Conservation (phyloP, 2,329 filamentous ascomycete genomes). For the Bisporella sp. region DNA sequence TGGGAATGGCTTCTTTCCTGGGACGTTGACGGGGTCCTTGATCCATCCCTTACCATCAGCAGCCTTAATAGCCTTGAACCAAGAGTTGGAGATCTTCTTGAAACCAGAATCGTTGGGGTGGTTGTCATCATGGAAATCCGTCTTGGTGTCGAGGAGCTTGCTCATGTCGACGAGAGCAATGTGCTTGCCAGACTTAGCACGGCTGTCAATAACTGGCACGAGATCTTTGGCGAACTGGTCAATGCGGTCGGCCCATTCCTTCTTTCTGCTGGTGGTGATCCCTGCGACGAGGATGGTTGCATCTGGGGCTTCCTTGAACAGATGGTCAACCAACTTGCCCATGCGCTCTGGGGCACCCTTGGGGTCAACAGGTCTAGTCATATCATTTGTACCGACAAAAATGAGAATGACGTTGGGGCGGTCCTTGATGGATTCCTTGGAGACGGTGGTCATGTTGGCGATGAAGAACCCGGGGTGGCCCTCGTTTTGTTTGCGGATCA, state of each 20-base stretch:
- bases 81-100: slow-evolving; percentile 6
- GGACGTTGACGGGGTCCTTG: background rate
- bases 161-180: slow-evolving; percentile 11
- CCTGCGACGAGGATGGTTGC: slow-evolving; percentile 31
- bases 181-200: slow-evolving; percentile 5
- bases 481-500: slow-evolving; percentile 29
- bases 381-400: slow-evolving; percentile 29
- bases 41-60: slow-evolving; percentile 6
- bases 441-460: slow-evolving; percentile 19
- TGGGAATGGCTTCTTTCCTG: background rate
- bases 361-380: slow-evolving; percentile 18
- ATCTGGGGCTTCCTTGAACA: slow-evolving; percentile 26
- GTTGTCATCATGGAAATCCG: slow-evolving; percentile 1
- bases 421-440: slow-evolving; percentile 9
- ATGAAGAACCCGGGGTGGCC: slow-evolving; percentile 28
- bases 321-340: slow-evolving; percentile 25
- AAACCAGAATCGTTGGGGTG: slow-evolving; percentile 13
- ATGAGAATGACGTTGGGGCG: slow-evolving; percentile 29
- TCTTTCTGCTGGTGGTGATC: slow-evolving; percentile 20
- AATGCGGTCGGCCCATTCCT: background rate
- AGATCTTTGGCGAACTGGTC: slow-evolving; percentile 10
- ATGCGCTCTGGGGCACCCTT: slow-evolving; percentile 28
- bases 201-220: slow-evolving; percentile 4
- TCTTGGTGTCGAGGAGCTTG: background rate
- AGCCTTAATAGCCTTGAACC: slow-evolving; percentile 2